phyloP scores from a whole-genome alignment of 2,329 filamentous ascomycete genomes.

The Nigrograna mackinnonii region DNA sequence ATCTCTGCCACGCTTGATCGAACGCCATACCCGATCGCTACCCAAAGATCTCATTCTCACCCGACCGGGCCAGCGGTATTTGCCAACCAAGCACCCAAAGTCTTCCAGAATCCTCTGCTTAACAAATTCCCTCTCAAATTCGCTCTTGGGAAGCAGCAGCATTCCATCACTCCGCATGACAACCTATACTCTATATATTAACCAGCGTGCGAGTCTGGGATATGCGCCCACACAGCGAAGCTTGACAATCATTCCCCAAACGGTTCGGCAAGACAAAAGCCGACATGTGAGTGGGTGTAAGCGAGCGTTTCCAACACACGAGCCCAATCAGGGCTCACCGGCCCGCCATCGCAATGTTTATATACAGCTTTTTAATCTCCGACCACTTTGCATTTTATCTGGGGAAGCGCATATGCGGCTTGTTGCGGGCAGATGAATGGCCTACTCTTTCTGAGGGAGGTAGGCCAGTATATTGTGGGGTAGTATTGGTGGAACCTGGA shows the following conservation, averaged over 20 bases:
- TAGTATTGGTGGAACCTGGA: constrained; percentile 3
- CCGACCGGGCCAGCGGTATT: constrained; percentile 10
- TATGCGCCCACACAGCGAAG: no score
- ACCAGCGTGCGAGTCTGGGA: no score
- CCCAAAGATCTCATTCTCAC: constrained; percentile 1
- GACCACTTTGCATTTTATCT: constrained; percentile 24
- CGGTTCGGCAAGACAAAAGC: constrained; percentile 22
- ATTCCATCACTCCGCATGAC: constrained; percentile 21
- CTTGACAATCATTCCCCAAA: constrained; percentile 14
- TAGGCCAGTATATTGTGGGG: constrained; percentile 12
- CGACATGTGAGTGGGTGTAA: constrained; percentile 21
- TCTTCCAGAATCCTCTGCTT: constrained; percentile 17
- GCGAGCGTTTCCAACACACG: constrained; percentile 18
- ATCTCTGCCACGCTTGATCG: constrained; percentile 3
- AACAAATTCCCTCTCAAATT: constrained; percentile 7
- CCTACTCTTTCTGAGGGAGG: constrained; percentile 7
- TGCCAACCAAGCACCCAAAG: constrained; percentile 1
- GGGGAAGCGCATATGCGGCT: constrained; percentile 9
- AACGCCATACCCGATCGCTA: constrained; percentile 11
- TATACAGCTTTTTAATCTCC: constrained; percentile 27
- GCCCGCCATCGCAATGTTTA: constrained; percentile 18
- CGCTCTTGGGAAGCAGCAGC: constrained; percentile 3
- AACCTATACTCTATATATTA: constrained; percentile 19
- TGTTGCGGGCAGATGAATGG: constrained; percentile 7
- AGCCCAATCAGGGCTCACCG: constrained; percentile 23